Evolutionary conservation across 306 rosid species (phyloP), one percentile per base, ranked within the genome.

Genomic region (Oemleria cerasiformis): DNA sequence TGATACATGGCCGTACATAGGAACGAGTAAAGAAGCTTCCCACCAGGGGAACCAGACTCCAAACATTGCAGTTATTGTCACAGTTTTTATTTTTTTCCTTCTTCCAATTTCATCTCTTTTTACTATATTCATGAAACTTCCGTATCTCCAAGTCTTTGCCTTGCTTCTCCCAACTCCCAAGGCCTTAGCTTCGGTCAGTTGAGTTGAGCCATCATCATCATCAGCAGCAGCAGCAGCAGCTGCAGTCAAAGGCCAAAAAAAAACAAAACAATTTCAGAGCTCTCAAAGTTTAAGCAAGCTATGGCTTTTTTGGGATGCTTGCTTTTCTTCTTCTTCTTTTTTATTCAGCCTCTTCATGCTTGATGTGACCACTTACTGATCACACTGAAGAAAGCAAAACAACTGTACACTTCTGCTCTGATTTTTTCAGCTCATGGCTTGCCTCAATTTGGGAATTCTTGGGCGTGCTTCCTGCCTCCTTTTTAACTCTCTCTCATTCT

Each of bases 21-120:
- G 87, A 86, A 84, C 80, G 85, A 77, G 95, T 85, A 84, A 83
- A 84, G 97, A 91, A 91, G 86, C 85, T 91, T 91, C 97, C 95
- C 86, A 86, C 84, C 78, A 72, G 78, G 77, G 74, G 61, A 80
- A 73, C 81, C 88, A 75, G 77, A 62, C 83, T 75, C 79, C 88
- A 75, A 79, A 62, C 83, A 77, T 74, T 76, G 42, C 83, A 83
- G 92, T 83, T 84, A 54, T 66, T 78, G 53, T 83, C 81, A 65
- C 79, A 51, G 66, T 61, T 48, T 40, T 43, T 21, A 15, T 42
- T 45, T 48, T 56, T 73, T 75, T 40, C 67, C 67, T 12, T 21
- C 51, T 9, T 30, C 30, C 43, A 11, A 20, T 23, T 20, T 51
- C 9, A 30, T 50, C n/a, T 74, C 8, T 71, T 6, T 5, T 9